A percentile compares a stretch with the other conserved stretches of the same genome.
These are phyloP conservation scores for Umbelopsis sp. DNA, from an alignment of 371 early-diverging fungal species.

Conservation along the genomic window DNA sequence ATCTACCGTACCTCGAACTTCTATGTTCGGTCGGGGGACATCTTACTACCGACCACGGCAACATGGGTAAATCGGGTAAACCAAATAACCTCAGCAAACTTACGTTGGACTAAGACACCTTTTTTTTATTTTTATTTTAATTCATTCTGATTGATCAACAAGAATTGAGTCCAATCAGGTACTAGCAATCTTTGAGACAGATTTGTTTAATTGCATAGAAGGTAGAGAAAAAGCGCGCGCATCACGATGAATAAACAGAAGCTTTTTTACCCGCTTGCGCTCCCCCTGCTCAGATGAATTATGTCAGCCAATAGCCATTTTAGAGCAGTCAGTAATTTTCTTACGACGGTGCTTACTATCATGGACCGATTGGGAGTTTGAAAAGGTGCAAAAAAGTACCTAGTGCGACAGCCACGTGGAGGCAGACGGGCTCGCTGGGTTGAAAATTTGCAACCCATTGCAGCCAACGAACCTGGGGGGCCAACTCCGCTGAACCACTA, in stretches of 20 bases:
- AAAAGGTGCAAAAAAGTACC: background rate
- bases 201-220: too few species aligned
- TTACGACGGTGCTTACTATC: background rate
- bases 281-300: too few species aligned
- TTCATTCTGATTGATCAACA: too few species aligned
- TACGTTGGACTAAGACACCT: too few species aligned
- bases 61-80: background rate
- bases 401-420: slow-evolving; percentile 1
- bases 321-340: slow-evolving; percentile 2
- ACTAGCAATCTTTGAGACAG: too few species aligned
- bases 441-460: background rate
- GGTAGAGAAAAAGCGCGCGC: too few species aligned
- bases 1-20: background rate
- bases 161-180: too few species aligned
- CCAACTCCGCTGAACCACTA: background rate
- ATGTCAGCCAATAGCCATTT: slow-evolving; percentile 15
- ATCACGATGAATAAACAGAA: too few species aligned
- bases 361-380: too few species aligned
- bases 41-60: background rate
- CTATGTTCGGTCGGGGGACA: background rate
- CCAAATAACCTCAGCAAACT: background rate
- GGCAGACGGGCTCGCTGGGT: background rate
- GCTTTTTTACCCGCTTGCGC: too few species aligned
- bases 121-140: too few species aligned
- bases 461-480: background rate